Evolutionary conservation across 2,329 filamentous ascomycete genomes (phyloP), one percentile per base, ranked within the genome.

Genomic region (Curvularia verruculosa): DNA sequence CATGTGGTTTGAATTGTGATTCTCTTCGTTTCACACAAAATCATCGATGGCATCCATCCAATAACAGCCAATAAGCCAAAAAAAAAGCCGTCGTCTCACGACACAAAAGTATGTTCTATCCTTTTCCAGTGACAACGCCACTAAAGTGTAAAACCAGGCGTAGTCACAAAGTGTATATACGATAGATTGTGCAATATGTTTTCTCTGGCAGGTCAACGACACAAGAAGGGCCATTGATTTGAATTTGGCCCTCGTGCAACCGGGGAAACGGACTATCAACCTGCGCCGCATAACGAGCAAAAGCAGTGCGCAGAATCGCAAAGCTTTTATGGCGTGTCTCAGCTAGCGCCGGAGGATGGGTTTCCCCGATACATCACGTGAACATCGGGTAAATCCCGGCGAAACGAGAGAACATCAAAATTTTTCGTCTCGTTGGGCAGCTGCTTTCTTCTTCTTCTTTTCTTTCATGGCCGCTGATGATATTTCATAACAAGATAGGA

Each of bases 141-240:
- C 65, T 59, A 60, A 63, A 41, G 19, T n/a, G n/a, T n/a, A n/a
- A n/a, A n/a, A n/a, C n/a, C 50, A 66, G 68, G 67, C 73, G 72
- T 66, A 51, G 44, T 60, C 72, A 65, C 72, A 77, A 76, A 76
- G 74, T 76, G 74, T 76, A 75, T 74, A 75, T 64, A 29, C 26
- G 67, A 72, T 75, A 76, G 69, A 73, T 75, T 69, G 81, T 91
- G 89, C 89, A 92, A 94, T 94, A 90, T 83, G 79, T 79, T 79
- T 65, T 56, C 64, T 82, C 89, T 93, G 85, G 84, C 88, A 86
- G 87, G 85, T 84, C 86, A 89, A 85, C 87, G 89, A 92, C 89
- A 88, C 89, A 87, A 87, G 79, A 64, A 66, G 51, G 51, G 75
- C 80, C 81, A 84, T 79, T 77, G 81, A 75, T 21, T 70, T n/a